These are phyloP conservation scores for Termitomyces sp. DNA, from an alignment of 768 basidiomycete genomes.

Conservation along the genomic window DNA sequence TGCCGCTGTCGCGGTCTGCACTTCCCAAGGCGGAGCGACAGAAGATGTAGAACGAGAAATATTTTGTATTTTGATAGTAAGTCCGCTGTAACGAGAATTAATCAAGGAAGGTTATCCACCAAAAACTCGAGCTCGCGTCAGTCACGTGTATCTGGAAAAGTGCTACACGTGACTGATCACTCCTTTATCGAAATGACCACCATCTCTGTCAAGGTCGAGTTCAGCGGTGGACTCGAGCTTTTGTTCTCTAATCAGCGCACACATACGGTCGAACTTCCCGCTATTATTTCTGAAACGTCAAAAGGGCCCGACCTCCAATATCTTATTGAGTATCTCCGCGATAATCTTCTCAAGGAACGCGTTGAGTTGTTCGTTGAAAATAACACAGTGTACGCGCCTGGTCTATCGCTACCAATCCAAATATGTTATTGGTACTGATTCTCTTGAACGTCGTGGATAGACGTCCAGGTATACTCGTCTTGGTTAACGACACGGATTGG, in stretches of 20 bases:
- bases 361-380: slow-evolving; percentile 88
- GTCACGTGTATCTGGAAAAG: too few species aligned
- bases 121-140: too few species aligned
- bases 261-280: slow-evolving; percentile 54
- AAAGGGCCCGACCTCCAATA: slow-evolving; percentile 56
- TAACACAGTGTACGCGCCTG: slow-evolving; percentile 68
- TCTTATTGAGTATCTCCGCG: slow-evolving; percentile 74
- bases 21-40: too few species aligned
- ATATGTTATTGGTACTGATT: neutral
- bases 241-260: slow-evolving; percentile 69
- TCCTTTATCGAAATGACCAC: slow-evolving; percentile 11
- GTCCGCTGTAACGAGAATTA: too few species aligned
- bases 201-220: slow-evolving; percentile 59
- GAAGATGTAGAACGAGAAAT: too few species aligned
- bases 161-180: neutral
- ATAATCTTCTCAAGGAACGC: slow-evolving; percentile 76
- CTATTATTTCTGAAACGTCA: slow-evolving; percentile 13
- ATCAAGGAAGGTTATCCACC: too few species aligned
- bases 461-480: slow-evolving; percentile 92
- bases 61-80: too few species aligned
- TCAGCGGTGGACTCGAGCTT: slow-evolving; percentile 83
- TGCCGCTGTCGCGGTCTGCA: neutral
- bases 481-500: slow-evolving; percentile 98
- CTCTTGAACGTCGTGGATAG: slow-evolving; percentile 22
- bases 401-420: neutral